Evolutionary conservation across 2,329 filamentous ascomycete species (phyloP).

Genomic region (Plectosphaerella plurivora): DNA sequence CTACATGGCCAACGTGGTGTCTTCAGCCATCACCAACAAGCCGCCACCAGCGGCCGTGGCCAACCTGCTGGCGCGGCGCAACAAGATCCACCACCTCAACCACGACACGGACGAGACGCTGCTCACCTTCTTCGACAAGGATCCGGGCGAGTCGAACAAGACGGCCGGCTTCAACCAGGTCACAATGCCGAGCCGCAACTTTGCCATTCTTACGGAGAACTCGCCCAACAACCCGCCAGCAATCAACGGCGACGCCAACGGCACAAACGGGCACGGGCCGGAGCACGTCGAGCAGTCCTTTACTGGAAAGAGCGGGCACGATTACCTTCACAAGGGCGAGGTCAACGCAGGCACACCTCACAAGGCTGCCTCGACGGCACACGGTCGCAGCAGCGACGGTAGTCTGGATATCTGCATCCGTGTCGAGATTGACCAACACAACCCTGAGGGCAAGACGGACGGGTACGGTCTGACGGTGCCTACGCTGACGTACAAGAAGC

Average conservation of each 20-base stretch:
- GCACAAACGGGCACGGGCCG: neutral
- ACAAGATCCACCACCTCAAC: slow-evolving; percentile 72
- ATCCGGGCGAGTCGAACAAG: slow-evolving; percentile 75
- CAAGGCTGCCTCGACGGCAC: slow-evolving; percentile 58
- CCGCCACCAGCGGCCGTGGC: slow-evolving; percentile 84
- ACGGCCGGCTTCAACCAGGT: slow-evolving; percentile 72
- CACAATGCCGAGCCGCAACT: slow-evolving; percentile 91
- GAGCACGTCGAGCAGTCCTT: slow-evolving; percentile 17
- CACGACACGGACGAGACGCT: slow-evolving; percentile 84
- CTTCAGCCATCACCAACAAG: slow-evolving; percentile 93
- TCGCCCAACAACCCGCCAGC: slow-evolving; percentile 48
- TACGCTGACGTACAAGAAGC: slow-evolving; percentile 42
- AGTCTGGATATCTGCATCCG: slow-evolving; percentile 78
- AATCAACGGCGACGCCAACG: slow-evolving; percentile 13
- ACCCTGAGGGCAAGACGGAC: slow-evolving; percentile 73
- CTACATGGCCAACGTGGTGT: slow-evolving; percentile 93
- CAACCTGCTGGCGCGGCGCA: slow-evolving; percentile 84
- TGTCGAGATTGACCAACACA: slow-evolving; percentile 81
- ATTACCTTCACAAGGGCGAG: slow-evolving; percentile 72
- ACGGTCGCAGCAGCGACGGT: slow-evolving; percentile 53
- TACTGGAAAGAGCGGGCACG: slow-evolving; percentile 59
- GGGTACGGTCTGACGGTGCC: slow-evolving; percentile 88
- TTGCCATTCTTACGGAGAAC: slow-evolving; percentile 86
- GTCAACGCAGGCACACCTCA: slow-evolving; percentile 73
- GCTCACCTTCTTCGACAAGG: slow-evolving; percentile 85